Evolutionary conservation across 1,139 yeast genomes (phyloP).

Genomic region (Blastobotrys malaysiensis): DNA sequence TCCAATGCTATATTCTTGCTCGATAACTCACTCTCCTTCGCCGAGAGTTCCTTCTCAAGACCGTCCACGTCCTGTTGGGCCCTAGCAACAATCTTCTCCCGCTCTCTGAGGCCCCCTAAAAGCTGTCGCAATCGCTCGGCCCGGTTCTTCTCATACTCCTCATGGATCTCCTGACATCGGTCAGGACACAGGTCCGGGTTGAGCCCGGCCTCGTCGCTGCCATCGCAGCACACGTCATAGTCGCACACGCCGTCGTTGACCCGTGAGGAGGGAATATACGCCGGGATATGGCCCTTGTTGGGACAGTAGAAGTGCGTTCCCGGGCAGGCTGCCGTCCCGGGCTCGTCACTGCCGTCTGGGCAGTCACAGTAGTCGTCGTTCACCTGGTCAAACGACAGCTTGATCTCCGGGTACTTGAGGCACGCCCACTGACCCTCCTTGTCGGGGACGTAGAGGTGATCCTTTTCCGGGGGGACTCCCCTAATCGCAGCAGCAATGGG

Average conservation of each 20-base stretch:
- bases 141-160: conserved; percentile 33
- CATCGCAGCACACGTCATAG: conserved; percentile 86
- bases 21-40: conserved; percentile 20
- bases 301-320: conserved; percentile 63
- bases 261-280: conserved; percentile 43
- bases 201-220: conserved; percentile 67
- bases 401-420: conserved; percentile 56
- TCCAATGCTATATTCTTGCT: conserved; percentile 16
- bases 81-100: conserved; percentile 31
- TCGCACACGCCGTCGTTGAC: conserved; percentile 94
- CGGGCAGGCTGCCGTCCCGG: conserved; percentile 85
- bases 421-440: conserved; percentile 59
- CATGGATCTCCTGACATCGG: conserved; percentile 49
- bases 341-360: conserved; percentile 97
- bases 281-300: conserved; percentile 58
- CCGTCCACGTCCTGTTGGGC: conserved; percentile 24
- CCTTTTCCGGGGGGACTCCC: conserved; percentile 7
- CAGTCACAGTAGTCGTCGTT: conserved; percentile 94
- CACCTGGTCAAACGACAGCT: conserved; percentile 54
- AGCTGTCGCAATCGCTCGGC: conserved; percentile 30
- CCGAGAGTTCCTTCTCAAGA: conserved; percentile 23
- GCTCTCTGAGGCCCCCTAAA: conserved; percentile 33
- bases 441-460: conserved; percentile 50
- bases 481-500: conserved; percentile 3
- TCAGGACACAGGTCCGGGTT: conserved; percentile 21